phyloP scores from a whole-genome alignment of 345 rosid species.

The Rhizophora apiculata region DNA sequence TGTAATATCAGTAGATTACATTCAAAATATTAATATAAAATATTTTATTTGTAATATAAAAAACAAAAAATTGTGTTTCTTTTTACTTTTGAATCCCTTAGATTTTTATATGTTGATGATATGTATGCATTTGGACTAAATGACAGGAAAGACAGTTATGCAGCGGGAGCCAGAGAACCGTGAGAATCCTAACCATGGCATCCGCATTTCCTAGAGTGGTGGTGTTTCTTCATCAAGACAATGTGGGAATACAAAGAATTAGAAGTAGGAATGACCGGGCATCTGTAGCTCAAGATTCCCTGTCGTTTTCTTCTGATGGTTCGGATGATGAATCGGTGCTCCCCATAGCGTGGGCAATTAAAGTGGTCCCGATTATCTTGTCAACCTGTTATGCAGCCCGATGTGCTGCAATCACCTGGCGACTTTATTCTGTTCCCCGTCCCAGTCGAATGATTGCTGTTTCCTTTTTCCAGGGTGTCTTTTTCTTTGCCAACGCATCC shows the following conservation, averaged over 20 bases:
- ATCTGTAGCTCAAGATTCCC: background rate
- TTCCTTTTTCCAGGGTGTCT: background rate
- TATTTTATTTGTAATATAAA: too few species aligned
- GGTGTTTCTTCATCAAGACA: background rate
- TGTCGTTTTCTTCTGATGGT: background rate
- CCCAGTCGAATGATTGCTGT: background rate
- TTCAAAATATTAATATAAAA: too few species aligned
- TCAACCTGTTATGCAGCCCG: slow-evolving; percentile 13
- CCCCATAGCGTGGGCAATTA: slow-evolving; percentile 6
- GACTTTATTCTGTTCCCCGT: slow-evolving; percentile 18
- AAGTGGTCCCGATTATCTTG: slow-evolving; percentile 14
- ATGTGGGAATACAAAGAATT: background rate
- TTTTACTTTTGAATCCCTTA: too few species aligned
- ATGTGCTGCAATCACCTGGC: slow-evolving; percentile 19
- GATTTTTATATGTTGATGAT: too few species aligned
- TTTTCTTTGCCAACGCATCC: background rate
- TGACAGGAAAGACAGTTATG: background rate
- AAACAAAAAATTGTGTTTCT: too few species aligned
- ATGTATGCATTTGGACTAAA: too few species aligned
- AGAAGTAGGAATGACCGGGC: background rate
- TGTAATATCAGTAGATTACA: too few species aligned
- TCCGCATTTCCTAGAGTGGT: background rate
- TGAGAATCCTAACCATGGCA: background rate
- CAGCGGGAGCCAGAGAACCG: background rate
- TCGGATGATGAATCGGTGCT: background rate